These are phyloP conservation scores for Pseudogymnoascus sp. DNA, from an alignment of 2,329 filamentous ascomycete species.

Conservation along the genomic window DNA sequence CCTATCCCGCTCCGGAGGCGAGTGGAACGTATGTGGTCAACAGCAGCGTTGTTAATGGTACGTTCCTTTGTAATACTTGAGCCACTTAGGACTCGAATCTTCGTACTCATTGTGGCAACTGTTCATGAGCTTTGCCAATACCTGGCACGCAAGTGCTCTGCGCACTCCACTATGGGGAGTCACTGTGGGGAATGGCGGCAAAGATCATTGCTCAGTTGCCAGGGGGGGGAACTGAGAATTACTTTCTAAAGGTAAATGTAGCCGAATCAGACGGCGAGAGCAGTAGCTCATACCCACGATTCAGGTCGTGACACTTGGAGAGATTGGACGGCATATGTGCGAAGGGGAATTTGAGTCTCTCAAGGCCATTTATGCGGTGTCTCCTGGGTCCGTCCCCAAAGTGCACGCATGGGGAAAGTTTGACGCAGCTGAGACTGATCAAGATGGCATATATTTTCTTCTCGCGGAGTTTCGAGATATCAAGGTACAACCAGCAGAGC, in stretches of 20 bases:
- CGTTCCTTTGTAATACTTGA: not conserved
- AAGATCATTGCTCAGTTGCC: not conserved
- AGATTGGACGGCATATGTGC: not conserved
- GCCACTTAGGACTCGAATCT: not conserved
- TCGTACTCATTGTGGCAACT: not conserved
- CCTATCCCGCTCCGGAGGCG: not conserved
- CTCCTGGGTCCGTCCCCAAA: constrained; percentile 13
- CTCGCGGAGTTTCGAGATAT: constrained; percentile 26
- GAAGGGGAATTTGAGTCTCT: not conserved
- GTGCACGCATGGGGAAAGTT: constrained; percentile 18
- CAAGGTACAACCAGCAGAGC: constrained; percentile 20
- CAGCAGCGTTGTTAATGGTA: not conserved
- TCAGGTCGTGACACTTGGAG: not conserved
- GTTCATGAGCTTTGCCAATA: not conserved
- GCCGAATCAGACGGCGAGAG: too few relatives aligned
- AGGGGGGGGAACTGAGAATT: not conserved
- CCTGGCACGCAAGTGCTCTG: not conserved
- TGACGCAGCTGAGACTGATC: not conserved
- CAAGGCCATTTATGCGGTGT: not conserved
- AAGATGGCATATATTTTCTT: constrained; percentile 20
- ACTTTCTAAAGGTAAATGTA: not conserved
- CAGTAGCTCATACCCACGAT: not conserved
- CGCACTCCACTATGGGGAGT: not conserved
- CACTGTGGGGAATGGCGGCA: not conserved
- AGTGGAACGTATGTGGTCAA: not conserved